Conservation (phyloP, 2,329 filamentous ascomycete genomes). For the Exophiala xenobiotica region DNA sequence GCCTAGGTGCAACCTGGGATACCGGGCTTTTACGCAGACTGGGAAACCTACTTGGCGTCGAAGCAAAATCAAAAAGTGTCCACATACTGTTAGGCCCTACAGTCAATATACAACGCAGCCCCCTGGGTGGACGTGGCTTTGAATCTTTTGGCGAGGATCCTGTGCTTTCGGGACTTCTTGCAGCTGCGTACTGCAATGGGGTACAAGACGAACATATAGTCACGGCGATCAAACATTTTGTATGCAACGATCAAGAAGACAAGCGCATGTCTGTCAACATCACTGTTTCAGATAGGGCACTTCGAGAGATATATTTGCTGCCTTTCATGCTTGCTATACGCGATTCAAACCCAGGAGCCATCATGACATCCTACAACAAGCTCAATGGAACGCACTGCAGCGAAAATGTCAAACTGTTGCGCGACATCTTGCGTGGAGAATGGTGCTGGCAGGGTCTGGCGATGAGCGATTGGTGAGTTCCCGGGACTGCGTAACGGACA, state of each 20-base stretch:
- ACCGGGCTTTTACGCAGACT: slow-evolving; percentile 66
- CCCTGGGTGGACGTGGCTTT: slow-evolving; percentile 78
- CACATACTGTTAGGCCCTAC: slow-evolving; percentile 74
- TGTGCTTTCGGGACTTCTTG: slow-evolving; percentile 70
- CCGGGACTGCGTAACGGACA: neutral
- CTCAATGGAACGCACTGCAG: slow-evolving; percentile 52
- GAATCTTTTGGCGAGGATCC: slow-evolving; percentile 86
- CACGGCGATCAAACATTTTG: slow-evolving; percentile 71
- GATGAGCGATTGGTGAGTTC: slow-evolving; percentile 47
- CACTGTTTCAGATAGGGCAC: slow-evolving; percentile 51
- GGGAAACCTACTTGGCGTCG: slow-evolving; percentile 68
- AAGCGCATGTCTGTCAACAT: slow-evolving; percentile 44
- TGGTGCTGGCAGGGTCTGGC: slow-evolving; percentile 48
- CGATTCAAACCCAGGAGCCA: slow-evolving; percentile 54
- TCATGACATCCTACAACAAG: slow-evolving; percentile 62
- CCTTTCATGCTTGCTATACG: slow-evolving; percentile 63
- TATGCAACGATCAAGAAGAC: slow-evolving; percentile 49
- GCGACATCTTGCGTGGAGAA: slow-evolving; percentile 45
- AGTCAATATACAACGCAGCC: slow-evolving; percentile 77
- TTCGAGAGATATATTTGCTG: slow-evolving; percentile 64
- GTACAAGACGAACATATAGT: slow-evolving; percentile 71
- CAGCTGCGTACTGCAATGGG: slow-evolving; percentile 69
- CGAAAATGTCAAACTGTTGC: slow-evolving; percentile 42
- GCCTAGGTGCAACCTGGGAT: slow-evolving; percentile 78
- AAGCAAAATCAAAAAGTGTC: slow-evolving; percentile 71